Conservation (phyloP, 2,329 filamentous ascomycete species). For the Fusarium guadeloupense region DNA sequence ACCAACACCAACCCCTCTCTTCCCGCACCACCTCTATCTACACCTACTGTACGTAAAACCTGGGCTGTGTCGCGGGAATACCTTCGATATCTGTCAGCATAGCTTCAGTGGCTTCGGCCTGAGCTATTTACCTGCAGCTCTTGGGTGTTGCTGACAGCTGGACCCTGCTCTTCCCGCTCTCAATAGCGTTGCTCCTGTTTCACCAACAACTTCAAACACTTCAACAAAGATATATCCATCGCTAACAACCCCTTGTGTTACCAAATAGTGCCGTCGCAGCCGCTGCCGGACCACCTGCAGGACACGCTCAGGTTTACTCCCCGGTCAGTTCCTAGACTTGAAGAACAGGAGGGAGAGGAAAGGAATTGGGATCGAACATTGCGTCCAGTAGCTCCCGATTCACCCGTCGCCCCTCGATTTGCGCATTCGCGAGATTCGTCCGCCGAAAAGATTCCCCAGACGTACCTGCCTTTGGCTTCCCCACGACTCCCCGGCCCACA, state of each 20-base stretch:
- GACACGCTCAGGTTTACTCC: constrained; percentile 63
- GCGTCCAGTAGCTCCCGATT: constrained; percentile 55
- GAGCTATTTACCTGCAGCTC: constrained; percentile 1
- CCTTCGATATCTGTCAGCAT: constrained; percentile 27
- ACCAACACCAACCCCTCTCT: constrained; percentile 36
- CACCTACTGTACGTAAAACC: constrained; percentile 7
- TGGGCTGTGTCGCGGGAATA: constrained; percentile 39
- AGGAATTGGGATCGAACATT: constrained; percentile 62
- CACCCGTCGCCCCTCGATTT: constrained; percentile 52
- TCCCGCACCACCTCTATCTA: constrained; percentile 27
- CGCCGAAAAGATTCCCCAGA: constrained; percentile 60
- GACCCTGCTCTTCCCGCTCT: constrained; percentile 14
- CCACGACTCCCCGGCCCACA: constrained; percentile 54
- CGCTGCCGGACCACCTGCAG: constrained; percentile 64
- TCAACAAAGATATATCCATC: constrained; percentile 25
- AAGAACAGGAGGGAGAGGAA: constrained; percentile 63
- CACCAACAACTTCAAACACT: constrained; percentile 30
- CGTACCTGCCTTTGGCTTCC: constrained; percentile 45
- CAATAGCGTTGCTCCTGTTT: constrained; percentile 29
- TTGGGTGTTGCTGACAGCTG: constrained; percentile 9
- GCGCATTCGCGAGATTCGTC: constrained; percentile 68
- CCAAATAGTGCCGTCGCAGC: constrained; percentile 65
- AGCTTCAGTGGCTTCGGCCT: constrained; percentile 1
- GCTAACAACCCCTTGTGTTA: constrained; percentile 42
- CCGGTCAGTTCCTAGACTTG: constrained; percentile 60